Base-by-base conservation (phyloP, 257 asterid species). In the Penstemon barbatus region DNA sequence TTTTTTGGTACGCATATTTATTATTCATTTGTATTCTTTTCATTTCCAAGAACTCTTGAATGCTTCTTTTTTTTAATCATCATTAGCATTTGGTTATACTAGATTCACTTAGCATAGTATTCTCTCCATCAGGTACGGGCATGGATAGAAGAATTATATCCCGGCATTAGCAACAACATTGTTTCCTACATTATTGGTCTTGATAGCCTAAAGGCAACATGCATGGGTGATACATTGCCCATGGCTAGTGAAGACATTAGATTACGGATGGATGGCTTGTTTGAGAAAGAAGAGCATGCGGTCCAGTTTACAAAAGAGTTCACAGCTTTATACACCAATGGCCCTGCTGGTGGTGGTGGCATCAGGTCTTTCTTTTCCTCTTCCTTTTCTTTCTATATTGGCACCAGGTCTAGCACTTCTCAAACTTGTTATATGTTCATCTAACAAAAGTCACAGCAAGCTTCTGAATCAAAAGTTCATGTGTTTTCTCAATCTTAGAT, bases 261-360 rank as follows among this genome's bases (percentile, higher is more conserved):
- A 82, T 71, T 94, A 65, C 80, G 96, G 56, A 85, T 90, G 90
- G 99, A 94, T 89, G 97, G 97, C 38, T 70, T 90, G 79, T 94
- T 94, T 79, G 97, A 85, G 75, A 71, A 73, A 67, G 94, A 94
- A 84, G 91, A 86, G 79, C 85, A 90, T 68, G 96, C 99, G 15
- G 43, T 85, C 74, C 93, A 81, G 67, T 85, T 94, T 63, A 80
- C 89, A 4, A 83, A 78, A 71, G 96, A 94, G 75, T 89, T 94
- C 79, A 83, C 85, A 12, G 97, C 99, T 70, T 79, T 94, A 66
- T 94, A 94, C 85, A 94, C 97, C 77, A 93, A 93, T 74, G 99
- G 99, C n/a, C 99, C 99, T 63, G 97, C 99, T 53, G 99, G 97
- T 74, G 97, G 99, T 53, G 96, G 97, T 37, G 97, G 99, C 71